A percentile compares a stretch with the other conserved stretches of the same genome.
phyloP scores from a whole-genome alignment of 129 eudicot species.

The Pulicaria dysenterica region DNA sequence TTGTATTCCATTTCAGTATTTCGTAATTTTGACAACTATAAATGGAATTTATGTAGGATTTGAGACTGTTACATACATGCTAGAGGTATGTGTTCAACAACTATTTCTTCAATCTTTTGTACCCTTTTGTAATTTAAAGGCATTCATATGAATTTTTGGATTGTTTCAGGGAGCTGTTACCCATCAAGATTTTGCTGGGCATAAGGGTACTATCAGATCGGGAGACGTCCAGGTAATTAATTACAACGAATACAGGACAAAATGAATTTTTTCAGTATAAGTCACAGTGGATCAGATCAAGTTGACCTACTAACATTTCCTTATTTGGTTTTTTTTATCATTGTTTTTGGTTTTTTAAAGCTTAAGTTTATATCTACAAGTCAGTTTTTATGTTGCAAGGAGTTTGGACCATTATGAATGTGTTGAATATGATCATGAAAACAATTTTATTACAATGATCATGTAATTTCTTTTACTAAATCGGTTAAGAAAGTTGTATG shows the following conservation, averaged over 20 bases:
- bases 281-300: too few species aligned
- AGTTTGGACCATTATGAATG: background rate
- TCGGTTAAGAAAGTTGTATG: background rate
- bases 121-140: background rate
- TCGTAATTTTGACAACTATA: too few species aligned
- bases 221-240: constrained; percentile 88
- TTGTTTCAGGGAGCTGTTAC: constrained; percentile 68
- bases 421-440: background rate
- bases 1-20: too few species aligned
- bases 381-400: background rate
- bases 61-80: constrained; percentile 94
- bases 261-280: background rate
- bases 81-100: constrained; percentile 51
- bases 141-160: constrained; percentile 3
- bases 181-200: constrained; percentile 95
- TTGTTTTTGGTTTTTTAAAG: background rate
- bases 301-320: background rate
- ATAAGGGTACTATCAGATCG: constrained; percentile 72
- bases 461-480: background rate
- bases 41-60: constrained; percentile 50
- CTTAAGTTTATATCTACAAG: background rate
- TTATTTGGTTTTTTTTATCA: background rate
- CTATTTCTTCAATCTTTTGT: background rate
- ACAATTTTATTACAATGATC: background rate
- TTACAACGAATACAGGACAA: background rate